Base-by-base conservation (phyloP, 768 basidiomycete genomes). In the Kwoniella heveanensis region DNA sequence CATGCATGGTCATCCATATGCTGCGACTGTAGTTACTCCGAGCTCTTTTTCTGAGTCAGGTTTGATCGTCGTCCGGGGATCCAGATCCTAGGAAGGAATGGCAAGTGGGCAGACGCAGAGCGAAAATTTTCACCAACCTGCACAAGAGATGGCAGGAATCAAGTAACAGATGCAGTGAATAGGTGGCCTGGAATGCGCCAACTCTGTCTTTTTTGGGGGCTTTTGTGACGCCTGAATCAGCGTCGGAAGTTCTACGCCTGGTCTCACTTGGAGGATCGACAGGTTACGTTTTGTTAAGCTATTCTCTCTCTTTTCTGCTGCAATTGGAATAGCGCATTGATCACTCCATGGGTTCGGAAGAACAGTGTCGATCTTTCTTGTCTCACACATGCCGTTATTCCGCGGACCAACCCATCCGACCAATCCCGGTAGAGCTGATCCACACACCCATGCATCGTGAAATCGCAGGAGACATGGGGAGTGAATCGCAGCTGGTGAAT, bases 1-100 rank as follows among this genome's bases (percentile, higher is more conserved):
- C 3, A 10, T 17, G 17, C 39, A 44, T 4, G 21, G 32, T 13
- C 19, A 54, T 17, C 26, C n/a, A 19, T 6, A 39, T 39, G 39
- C 24, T 24, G 53, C n/a, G n/a, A n/a, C n/a, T n/a, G n/a, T n/a
- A n/a, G n/a, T 54, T 54, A 54, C 36, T 54, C 53, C 53, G 53
- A 32, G 7, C 39, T 44, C 17, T 44, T 44, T 44, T 44, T 44
- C 10, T 19, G 39, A 55, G 39, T 55, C 54, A 55, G 37, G 54
- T 39, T 26, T 55, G 54, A 55, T 55, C 54, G 54, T 30, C 54
- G 54, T 22, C 29, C 15, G 39, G 39, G 32, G 32, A 13, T 36
- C 32, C 32, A 36, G 32, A 36, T 13, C 32, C 13, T 6, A 36
- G 13, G 32, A 36, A 36, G 32, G 7, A 36, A 36, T 36, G 32